Evolutionary conservation across 371 early-diverging fungal species (phyloP).

Genomic region (Mucor piriformis): DNA sequence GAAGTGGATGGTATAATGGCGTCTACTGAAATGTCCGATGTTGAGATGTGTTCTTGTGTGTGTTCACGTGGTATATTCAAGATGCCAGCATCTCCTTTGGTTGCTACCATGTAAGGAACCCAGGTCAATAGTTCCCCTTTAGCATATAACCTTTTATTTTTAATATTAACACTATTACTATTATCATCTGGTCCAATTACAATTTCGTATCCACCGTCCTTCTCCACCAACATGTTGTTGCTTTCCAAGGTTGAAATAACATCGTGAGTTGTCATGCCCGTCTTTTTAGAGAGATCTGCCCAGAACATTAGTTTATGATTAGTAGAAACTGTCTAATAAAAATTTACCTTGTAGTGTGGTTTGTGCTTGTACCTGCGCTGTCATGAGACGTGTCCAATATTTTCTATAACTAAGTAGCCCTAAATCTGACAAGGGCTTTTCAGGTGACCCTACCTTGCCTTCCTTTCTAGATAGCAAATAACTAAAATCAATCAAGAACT

Average conservation of each 20-base stretch:
- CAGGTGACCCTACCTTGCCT: slow-evolving; percentile 91
- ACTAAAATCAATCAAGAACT: slow-evolving; percentile 92
- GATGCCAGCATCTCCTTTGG: slow-evolving; percentile 27
- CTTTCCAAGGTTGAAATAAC: slow-evolving; percentile 71
- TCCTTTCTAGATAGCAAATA: slow-evolving; percentile 89
- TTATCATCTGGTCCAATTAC: background rate
- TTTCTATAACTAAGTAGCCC: slow-evolving; percentile 91
- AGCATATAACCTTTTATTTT: slow-evolving; percentile 7
- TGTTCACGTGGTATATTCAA: slow-evolving; percentile 23
- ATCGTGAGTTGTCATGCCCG: slow-evolving; percentile 75
- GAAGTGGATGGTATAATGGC: slow-evolving; percentile 1
- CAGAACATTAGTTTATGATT: background rate
- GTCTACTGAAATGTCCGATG: slow-evolving; percentile 7
- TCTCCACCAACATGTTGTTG: slow-evolving; percentile 42
- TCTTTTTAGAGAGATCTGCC: slow-evolving; percentile 56
- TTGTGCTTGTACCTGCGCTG: slow-evolving; percentile 85
- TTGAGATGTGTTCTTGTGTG: background rate
- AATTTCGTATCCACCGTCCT: slow-evolving; percentile 8
- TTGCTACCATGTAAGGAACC: slow-evolving; percentile 24
- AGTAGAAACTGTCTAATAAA: background rate
- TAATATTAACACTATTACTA: background rate
- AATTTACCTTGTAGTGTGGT: slow-evolving; percentile 82
- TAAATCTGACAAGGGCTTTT: slow-evolving; percentile 97
- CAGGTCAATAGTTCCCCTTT: slow-evolving; percentile 20
- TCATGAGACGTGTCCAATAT: slow-evolving; percentile 68